Percentiles rank a stretch among this genome's conserved stretches.
Evolutionary conservation across 768 basidiomycete species (phyloP).

Genomic region (Russula brevipes): DNA sequence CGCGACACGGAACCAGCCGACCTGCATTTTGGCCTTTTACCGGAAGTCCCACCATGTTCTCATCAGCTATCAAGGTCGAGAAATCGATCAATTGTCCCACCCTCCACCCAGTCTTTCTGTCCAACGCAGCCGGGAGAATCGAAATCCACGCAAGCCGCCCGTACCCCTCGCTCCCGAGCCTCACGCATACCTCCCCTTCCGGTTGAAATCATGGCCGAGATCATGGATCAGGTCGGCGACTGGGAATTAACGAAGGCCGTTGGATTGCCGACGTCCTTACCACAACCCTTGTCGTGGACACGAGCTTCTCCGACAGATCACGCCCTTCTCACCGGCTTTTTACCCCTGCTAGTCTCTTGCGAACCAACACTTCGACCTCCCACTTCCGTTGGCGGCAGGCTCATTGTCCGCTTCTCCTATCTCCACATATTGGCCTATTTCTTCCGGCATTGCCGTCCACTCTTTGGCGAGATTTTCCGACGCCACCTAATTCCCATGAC

Average conservation of each 20-base stretch:
- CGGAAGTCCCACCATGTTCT: not conserved
- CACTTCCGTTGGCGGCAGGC: constrained; percentile 62
- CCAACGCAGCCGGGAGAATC: not conserved
- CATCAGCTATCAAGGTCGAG: not conserved
- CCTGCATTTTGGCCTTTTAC: not conserved
- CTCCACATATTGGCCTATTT: constrained; percentile 72
- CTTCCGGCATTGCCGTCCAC: constrained; percentile 54
- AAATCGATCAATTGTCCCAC: not conserved
- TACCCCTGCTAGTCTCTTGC: constrained; percentile 55
- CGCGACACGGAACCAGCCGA: constrained; percentile 3
- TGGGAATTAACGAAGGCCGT: constrained; percentile 83
- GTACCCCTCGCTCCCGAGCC: constrained; percentile 22
- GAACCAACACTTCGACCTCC: constrained; percentile 54
- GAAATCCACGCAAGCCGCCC: constrained; percentile 19
- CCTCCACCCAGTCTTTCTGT: not conserved
- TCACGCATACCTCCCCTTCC: constrained; percentile 52
- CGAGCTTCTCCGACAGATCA: constrained; percentile 64
- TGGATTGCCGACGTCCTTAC: constrained; percentile 63
- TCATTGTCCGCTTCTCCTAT: constrained; percentile 69
- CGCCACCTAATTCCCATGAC: constrained; percentile 69
- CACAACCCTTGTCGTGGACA: constrained; percentile 64
- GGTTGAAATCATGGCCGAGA: constrained; percentile 68
- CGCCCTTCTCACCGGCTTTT: constrained; percentile 62
- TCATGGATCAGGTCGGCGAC: constrained; percentile 72
- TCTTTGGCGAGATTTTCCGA: constrained; percentile 62